Base-by-base conservation (phyloP, 2,329 filamentous ascomycete species). In the Drechslerella dactyloides region DNA sequence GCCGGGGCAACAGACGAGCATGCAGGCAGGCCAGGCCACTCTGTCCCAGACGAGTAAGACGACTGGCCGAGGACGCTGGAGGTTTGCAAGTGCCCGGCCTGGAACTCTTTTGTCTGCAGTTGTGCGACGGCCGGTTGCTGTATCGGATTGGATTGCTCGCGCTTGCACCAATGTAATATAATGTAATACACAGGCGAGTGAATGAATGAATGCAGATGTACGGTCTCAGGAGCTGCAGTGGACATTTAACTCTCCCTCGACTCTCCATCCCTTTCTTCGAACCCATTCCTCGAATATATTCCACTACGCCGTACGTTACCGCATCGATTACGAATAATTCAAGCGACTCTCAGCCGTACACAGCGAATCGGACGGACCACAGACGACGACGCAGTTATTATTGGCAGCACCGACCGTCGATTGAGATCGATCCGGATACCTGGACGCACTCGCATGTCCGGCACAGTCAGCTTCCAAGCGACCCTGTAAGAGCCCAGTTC, bases 251-350 rank as follows among this genome's bases (percentile, higher is more conserved):
- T 42, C 5, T 42, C 13, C 37, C 15, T 17, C 37, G 27, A 33
- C 15, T 42, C 37, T 17, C n/a, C 37, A 42, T 42, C 37, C 37
- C 37, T 42, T 42, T 42, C 37, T 37, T 42, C 37, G n/a, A 33
- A 33, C 4, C 27, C 3, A 33, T 33, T 33, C n/a, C 27, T 33
- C 27, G 27, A 33, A 33, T 33, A 4, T 6, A 42, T 42, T 42
- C 37, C n/a, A 13, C 37, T 42, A 15, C 13, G 3, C 4, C 37
- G n/a, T 4, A 15, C n/a, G 4, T 6, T 6, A 17, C 37, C n/a
- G 15, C 37, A 5, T 42, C 5, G 37, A 13, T 13, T 5, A 6
- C 37, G 13, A 15, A 6, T 13, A 42, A 4, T 13, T 33, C 27
- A 33, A 8, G n/a, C n/a, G n/a, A n/a, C n/a, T n/a, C 27, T 33